Base-by-base conservation (phyloP, 2,329 filamentous ascomycete species). In the Dryadomyces sulphureus region DNA sequence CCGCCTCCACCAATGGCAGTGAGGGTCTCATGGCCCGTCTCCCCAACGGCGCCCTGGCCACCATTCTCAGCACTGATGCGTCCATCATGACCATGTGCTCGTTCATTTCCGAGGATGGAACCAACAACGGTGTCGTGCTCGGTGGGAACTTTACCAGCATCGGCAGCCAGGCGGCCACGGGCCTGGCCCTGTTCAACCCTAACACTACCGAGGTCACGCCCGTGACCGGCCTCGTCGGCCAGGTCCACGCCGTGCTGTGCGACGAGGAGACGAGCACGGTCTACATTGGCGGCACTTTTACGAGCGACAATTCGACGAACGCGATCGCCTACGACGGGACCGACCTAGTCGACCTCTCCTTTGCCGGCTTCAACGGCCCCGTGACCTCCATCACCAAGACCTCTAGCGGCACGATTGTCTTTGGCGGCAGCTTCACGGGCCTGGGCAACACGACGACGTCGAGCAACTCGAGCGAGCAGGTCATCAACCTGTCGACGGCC, bases 101-200 rank as follows among this genome's bases (percentile, higher is more conserved):
- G 19, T 85, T 90, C 55, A 70, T 78, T 44, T 65, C 72, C 55
- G 69, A 72, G 48, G 73, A 85, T 61, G 83, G 84, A 52, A 73
- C 70, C 6, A 64, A 81, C 47, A 69, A 75, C n/a, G 81, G 83
- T 36, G 75, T 96, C 24, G 75, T 96, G 41, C 74, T 98, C 16
- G 92, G 84, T 47, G 92, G 92, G 41, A 96, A 96, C 66, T 98
- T 98, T 60, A 96, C 92, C 27, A 93, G 86, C 60, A 66, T 98
- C 51, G 85, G 81, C 49, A 79, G 79, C 48, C 72, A 81, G 47
- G 67, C 84, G 57, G 86, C 88, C 2, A 79, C 79, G 45, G 85
- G 84, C 39, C 77, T 93, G 47, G 92, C 89, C 21, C 61, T 93
- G 41, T 88, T 89, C 65, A 77, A 95, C 59, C 77, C 84, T 4